Base-by-base conservation (phyloP, 169 alveolate genomes). In the Cryptosporidium sp. region DNA sequence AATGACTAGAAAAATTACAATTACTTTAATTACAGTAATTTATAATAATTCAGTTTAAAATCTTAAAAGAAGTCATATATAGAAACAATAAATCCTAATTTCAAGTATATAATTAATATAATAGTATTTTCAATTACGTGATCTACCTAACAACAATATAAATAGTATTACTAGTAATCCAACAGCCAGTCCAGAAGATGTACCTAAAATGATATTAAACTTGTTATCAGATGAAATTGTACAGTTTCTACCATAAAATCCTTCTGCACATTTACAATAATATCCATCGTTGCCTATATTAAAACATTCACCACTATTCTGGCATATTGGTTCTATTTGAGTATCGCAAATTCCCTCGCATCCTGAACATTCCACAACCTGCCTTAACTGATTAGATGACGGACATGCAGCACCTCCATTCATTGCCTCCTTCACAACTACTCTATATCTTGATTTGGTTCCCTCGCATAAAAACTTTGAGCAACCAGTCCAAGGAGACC, bases 401-500 rank as follows among this genome's bases (percentile, higher is more conserved):
- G 89, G 89, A 14, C 89, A 80, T 10, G 89, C 69, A 2, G 75
- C 44, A 16, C 89, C 89, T 7, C 70, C 61, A 65, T 80, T 62
- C 35, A 60, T 29, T 21, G 89, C 39, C 51, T 80, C 89, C 18
- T 39, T 39, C 35, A 62, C 45, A 80, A 65, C 45, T 23, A 80
- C 75, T 45, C 89, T 80, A 48, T 80, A 80, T n/a, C 89, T 37
- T 29, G 72, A 80, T 65, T 80, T 80, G 3, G 89, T 80, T 12
- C 80, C 89, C 9, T 60, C 73, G 45, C 89, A 80, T 26, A 65
- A 14, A 65, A 44, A 37, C 45, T 39, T 80, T 9, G 89, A 44
- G 37, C 89, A 80, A 9, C 1, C 80, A 12, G 80, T 61, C 89
- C 89, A 80, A 58, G 89, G 75, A 21, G 80, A 62, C 89, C 89